These are phyloP conservation scores for Clarireedia homoeocarpa DNA, from an alignment of 2,329 filamentous ascomycete species.

Conservation along the genomic window DNA sequence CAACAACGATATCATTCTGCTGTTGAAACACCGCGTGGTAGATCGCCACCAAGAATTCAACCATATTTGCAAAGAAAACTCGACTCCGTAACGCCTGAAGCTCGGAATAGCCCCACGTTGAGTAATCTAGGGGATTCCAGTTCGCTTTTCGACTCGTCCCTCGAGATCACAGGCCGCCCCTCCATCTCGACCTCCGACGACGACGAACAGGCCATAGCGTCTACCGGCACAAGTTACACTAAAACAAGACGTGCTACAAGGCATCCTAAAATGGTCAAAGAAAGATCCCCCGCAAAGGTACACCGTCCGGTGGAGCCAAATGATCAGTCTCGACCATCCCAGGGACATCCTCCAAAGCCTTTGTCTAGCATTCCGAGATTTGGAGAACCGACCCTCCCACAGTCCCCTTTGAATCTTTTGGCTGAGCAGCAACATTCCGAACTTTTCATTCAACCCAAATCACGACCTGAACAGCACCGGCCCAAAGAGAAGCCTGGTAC, in stretches of 20 bases:
- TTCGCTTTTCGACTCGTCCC: conserved; percentile 22
- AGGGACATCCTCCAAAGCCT: conserved; percentile 9
- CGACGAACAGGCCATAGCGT: no score
- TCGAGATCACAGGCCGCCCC: conserved; percentile 2
- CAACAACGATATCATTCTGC: not conserved
- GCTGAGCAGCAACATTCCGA: conserved; percentile 19
- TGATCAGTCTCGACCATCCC: conserved; percentile 13
- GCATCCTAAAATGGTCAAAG: conserved; percentile 27
- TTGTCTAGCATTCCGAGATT: conserved; percentile 23
- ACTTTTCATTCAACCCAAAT: conserved; percentile 28
- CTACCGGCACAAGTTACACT: not conserved
- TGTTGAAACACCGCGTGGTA: not conserved
- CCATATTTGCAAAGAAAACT: not conserved
- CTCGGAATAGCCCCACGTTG: conserved; percentile 13
- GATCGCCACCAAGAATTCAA: not conserved
- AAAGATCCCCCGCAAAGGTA: conserved; percentile 27
- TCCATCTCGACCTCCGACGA: conserved; percentile 10
- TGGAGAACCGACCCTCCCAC: conserved; percentile 26
- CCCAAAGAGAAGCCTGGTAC: conserved; percentile 20
- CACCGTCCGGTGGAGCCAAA: conserved; percentile 19
- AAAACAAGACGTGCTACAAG: not conserved
- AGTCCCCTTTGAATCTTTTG: conserved; percentile 25
- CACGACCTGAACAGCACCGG: conserved; percentile 27
- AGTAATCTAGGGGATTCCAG: conserved; percentile 29
- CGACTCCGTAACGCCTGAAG: not conserved